Percentiles rank a stretch among this genome's conserved stretches.
Conservation (phyloP, 768 basidiomycete genomes). For the Pisolithus orientalis region DNA sequence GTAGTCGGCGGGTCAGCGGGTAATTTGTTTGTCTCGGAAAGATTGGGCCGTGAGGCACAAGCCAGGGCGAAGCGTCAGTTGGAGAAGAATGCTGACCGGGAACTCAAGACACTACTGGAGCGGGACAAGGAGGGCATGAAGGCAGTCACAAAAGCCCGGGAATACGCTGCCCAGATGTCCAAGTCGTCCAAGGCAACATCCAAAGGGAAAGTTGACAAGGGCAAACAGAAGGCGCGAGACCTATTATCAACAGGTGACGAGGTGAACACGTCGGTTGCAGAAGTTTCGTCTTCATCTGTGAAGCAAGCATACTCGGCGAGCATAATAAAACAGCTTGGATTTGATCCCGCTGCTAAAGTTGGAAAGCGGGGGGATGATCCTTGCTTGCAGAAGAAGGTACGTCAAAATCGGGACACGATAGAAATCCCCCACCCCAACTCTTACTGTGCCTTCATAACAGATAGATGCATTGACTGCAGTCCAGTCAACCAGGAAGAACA, state of each 20-base stretch:
- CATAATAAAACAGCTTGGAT: slow-evolving; percentile 68
- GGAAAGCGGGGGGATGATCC: slow-evolving; percentile 37
- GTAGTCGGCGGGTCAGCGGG: slow-evolving; percentile 47
- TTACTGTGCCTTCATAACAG: slow-evolving; percentile 26
- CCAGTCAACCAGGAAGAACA: slow-evolving; percentile 44
- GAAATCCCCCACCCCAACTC: background rate
- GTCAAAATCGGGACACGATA: slow-evolving; percentile 1
- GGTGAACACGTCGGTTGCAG: slow-evolving; percentile 12
- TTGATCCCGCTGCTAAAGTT: slow-evolving; percentile 63
- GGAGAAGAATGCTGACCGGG: slow-evolving; percentile 53
- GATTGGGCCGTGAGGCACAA: slow-evolving; percentile 73
- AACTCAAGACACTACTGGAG: slow-evolving; percentile 53
- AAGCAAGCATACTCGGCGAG: slow-evolving; percentile 58
- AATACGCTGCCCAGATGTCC: slow-evolving; percentile 31
- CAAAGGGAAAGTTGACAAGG: slow-evolving; percentile 8
- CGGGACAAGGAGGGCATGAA: slow-evolving; percentile 65
- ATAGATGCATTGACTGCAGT: slow-evolving; percentile 49
- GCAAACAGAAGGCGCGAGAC: slow-evolving; percentile 12
- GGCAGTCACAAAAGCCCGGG: slow-evolving; percentile 55
- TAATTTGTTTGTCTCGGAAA: slow-evolving; percentile 55
- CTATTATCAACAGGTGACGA: slow-evolving; percentile 5
- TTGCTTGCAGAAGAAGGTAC: slow-evolving; percentile 54
- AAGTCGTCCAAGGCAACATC: slow-evolving; percentile 11
- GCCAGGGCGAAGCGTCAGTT: slow-evolving; percentile 64
- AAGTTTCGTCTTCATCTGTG: slow-evolving; percentile 5